Evolutionary conservation across 805 yeast genomes (phyloP), one percentile per base, ranked within the genome.

Genomic region (Saccharomycopsis fodiens): DNA sequence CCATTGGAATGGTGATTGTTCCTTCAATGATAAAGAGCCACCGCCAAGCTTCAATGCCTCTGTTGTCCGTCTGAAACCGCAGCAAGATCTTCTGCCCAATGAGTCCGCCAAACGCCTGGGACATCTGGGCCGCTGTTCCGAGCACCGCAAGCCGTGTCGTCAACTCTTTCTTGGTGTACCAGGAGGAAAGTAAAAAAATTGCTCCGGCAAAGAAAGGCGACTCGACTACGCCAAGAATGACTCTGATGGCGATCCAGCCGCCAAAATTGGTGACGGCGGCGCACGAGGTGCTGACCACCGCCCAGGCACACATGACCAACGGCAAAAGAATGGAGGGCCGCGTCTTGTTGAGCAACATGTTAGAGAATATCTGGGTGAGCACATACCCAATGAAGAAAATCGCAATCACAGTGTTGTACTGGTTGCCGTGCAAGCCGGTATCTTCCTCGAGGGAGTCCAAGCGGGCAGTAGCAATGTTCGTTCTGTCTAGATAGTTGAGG

Each of bases 51-150:
- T 63, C 57, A 51, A 72, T 65, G 3, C 50, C 50, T 13, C 30
- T 12, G 39, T 47, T 47, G 27, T 47, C 40, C 21, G n/a, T n/a
- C 15, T 29, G 31, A 27, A 47, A 47, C 16, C 50, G 22, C 32
- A 60, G 56, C 5, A 68, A 57, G 40, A 76, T 63, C 17, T 74
- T 79, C 47, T 64, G 68, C 0, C 72, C 69, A 22, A 74, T 64
- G 21, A 73, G 58, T 15, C 82, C 82, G 42, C 79, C 78, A 57
- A 77, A 73, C 1, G 77, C 76, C 37, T 76, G 72, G 7, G 79
- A 70, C 31, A 76, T 55, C 46, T 76, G 72, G 7, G 81, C 72
- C 22, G 76, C 70, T 25, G 72, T 64, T 54, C 74, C 74, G 36
- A 76, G 66, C 44, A 68, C 65, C 4, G 76, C 68, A 49, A 71